phyloP scores from a whole-genome alignment of 83 land plant genomes.

The Diphasiastrum complanatum region DNA sequence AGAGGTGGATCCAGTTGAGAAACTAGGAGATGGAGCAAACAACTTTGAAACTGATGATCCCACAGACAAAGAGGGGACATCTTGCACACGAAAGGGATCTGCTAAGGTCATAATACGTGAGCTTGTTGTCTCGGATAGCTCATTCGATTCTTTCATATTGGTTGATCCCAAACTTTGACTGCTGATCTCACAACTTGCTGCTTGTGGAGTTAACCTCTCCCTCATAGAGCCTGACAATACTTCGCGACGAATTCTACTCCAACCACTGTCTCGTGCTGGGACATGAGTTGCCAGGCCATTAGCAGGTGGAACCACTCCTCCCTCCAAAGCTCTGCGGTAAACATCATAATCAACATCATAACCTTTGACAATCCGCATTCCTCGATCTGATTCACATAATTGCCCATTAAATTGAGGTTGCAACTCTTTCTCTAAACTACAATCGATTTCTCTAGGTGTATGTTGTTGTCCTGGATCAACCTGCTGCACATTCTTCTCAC shows the following conservation, averaged over 20 bases:
- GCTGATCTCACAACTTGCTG: too few relatives aligned
- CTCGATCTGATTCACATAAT: background rate
- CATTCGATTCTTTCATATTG: too few relatives aligned
- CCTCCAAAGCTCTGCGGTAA: constrained; percentile 51
- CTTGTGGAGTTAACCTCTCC: constrained; percentile 23
- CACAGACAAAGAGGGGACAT: too few relatives aligned
- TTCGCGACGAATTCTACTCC: constrained; percentile 57
- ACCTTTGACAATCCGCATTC: constrained; percentile 37
- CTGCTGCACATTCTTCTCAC: background rate
- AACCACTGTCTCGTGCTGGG: constrained; percentile 64
- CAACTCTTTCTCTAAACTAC: background rate
- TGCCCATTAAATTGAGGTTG: background rate
- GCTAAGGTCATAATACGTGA: too few relatives aligned
- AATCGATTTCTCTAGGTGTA: background rate
- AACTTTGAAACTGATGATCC: constrained; percentile 40
- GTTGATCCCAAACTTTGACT: too few relatives aligned
- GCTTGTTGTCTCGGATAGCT: too few relatives aligned
- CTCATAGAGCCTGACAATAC: constrained; percentile 43
- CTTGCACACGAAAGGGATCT: too few relatives aligned
- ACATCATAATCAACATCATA: constrained; percentile 75
- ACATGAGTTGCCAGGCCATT: constrained; percentile 43
- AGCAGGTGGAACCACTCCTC: constrained; percentile 60
- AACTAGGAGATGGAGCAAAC: constrained; percentile 13
- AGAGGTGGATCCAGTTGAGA: constrained; percentile 28
- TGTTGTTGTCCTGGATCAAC: constrained; percentile 1